Evolutionary conservation across 2,329 filamentous ascomycete species (phyloP).

Genomic region (Gaeumannomyces tritici): DNA sequence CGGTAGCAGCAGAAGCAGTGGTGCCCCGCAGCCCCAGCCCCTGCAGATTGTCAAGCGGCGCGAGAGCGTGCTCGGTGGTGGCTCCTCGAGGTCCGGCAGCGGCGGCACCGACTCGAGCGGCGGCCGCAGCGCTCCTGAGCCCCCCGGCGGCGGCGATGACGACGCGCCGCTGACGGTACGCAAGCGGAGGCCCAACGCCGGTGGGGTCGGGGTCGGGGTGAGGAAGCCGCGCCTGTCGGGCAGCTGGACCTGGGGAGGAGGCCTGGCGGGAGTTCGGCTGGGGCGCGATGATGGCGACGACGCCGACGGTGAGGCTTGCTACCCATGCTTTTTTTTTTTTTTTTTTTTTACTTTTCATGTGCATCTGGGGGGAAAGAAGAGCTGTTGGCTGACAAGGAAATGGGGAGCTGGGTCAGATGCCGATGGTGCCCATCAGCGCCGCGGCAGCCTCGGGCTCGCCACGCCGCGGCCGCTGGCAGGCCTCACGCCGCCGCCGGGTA

Average conservation of each 20-base stretch:
- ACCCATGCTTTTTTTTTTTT: not conserved
- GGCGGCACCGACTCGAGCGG: conserved; percentile 11
- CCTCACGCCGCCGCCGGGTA: not conserved
- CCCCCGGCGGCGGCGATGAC: conserved; percentile 11
- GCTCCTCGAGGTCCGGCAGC: conserved; percentile 9
- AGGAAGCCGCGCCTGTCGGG: not conserved
- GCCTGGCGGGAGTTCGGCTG: not conserved
- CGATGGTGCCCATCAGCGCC: not conserved
- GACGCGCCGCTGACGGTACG: conserved; percentile 21
- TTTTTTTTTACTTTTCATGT: no score
- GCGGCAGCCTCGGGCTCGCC: not conserved
- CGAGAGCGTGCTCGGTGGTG: not conserved
- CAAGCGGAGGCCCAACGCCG: conserved; percentile 20
- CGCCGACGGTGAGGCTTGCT: not conserved
- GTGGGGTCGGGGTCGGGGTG: not conserved
- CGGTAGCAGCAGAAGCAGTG: not conserved
- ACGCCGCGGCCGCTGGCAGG: not conserved
- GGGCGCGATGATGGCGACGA: not conserved
- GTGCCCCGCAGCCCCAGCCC: conserved; percentile 8
- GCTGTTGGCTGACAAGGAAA: no score
- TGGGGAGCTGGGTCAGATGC: not conserved
- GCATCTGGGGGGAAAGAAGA: no score
- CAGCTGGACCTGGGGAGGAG: not conserved
- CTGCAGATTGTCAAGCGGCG: conserved; percentile 12
- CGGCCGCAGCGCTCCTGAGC: conserved; percentile 13